Conservation (phyloP, 208 protist genomes). For the Trypanosoma brucei region DNA sequence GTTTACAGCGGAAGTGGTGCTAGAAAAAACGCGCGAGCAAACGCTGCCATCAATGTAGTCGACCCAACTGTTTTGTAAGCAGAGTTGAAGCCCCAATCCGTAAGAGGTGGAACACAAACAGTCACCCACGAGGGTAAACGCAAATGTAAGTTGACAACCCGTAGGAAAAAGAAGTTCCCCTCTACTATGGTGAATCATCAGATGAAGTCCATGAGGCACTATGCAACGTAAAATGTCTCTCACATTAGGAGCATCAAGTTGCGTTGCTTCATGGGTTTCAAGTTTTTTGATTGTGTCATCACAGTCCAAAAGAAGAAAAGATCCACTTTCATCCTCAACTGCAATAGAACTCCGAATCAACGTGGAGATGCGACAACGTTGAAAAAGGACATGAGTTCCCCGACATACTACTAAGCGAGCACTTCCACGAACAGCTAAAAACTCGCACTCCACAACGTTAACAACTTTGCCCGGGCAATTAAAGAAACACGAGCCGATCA, state of each 20-base stretch:
- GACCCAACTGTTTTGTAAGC: no score
- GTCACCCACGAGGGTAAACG: constrained; percentile 5
- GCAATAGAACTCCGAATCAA: constrained; percentile 2
- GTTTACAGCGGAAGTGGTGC: constrained; percentile 10
- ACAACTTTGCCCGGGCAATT: constrained; percentile 34
- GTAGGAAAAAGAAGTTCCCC: background rate
- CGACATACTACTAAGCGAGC: constrained; percentile 25
- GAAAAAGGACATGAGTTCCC: constrained; percentile 50
- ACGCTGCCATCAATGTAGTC: no score
- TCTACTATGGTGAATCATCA: constrained; percentile 6
- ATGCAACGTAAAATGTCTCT: background rate
- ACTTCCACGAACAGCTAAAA: constrained; percentile 9
- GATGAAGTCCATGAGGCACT: background rate
- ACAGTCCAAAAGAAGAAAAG: constrained; percentile 31
- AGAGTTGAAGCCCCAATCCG: no score
- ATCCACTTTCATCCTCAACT: constrained; percentile 18
- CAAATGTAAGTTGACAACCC: background rate
- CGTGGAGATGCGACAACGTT: constrained; percentile 32
- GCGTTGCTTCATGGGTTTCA: background rate
- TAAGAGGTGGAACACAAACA: background rate
- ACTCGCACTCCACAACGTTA: constrained; percentile 42
- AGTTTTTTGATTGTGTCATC: constrained; percentile 1
- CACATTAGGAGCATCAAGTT: background rate
- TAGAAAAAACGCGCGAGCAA: constrained; percentile 2
- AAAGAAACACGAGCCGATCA: constrained; percentile 42